Percentiles rank a stretch among this genome's conserved stretches.
These are phyloP conservation scores for Agrocybe praecox DNA, from an alignment of 768 basidiomycete species.

Conservation along the genomic window DNA sequence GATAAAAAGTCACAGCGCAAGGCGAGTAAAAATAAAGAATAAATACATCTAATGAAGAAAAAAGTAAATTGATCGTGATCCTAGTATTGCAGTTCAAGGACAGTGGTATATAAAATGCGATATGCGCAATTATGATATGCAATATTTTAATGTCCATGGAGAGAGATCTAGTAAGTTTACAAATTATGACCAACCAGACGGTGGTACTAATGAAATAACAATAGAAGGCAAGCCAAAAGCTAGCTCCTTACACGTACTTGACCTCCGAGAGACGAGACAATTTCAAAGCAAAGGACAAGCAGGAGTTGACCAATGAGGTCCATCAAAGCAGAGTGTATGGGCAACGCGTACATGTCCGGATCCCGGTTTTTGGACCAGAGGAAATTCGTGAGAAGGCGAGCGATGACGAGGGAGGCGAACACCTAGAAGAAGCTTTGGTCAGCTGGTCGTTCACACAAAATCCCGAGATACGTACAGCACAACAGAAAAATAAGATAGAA, in stretches of 20 bases:
- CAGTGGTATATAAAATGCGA: neutral
- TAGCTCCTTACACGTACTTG: slow-evolving; percentile 23
- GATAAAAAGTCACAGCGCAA: neutral
- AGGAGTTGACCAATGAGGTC: slow-evolving; percentile 84
- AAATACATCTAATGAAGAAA: slow-evolving; percentile 2
- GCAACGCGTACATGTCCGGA: slow-evolving; percentile 93
- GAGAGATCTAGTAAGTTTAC: neutral
- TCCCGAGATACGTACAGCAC: slow-evolving; percentile 57
- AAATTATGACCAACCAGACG: neutral
- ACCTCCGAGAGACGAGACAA: slow-evolving; percentile 52
- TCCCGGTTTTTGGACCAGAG: slow-evolving; percentile 81
- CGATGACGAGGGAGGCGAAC: slow-evolving; percentile 66
- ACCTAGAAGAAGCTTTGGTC: slow-evolving; percentile 48
- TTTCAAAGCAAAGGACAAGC: slow-evolving; percentile 74
- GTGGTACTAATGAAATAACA: neutral
- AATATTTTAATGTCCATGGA: neutral
- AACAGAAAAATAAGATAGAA: slow-evolving; percentile 71
- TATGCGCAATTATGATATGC: neutral
- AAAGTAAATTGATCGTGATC: neutral
- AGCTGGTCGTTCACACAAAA: slow-evolving; percentile 5
- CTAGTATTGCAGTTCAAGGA: neutral
- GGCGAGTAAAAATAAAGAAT: slow-evolving; percentile 9
- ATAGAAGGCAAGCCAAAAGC: neutral
- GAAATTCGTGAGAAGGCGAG: slow-evolving; percentile 66
- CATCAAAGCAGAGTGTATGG: slow-evolving; percentile 87